Evolutionary conservation across 495 filamentous ascomycete species (phyloP), one percentile per base, ranked within the genome.

Genomic region (Penicillium chermesinum): DNA sequence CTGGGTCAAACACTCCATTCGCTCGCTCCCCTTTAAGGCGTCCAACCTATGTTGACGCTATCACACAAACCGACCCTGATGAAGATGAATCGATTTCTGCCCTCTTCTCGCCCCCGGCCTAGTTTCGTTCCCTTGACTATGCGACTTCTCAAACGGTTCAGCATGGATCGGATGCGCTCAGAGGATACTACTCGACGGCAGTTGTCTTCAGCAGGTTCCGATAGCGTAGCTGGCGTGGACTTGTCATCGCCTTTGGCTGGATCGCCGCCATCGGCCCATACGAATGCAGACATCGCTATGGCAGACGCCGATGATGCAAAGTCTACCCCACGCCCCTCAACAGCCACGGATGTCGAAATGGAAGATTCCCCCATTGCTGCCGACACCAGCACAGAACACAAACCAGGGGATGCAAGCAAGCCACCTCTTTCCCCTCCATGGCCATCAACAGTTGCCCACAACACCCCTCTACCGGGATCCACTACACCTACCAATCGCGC

Each of bases 51-150:
- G 71, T 75, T 16, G 71, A 78, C 36, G 57, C 59, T 19, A 59
- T 65, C 5, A 66, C 70, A 13, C 78, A 82, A 57, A 73, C 71
- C 1, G 69, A 77, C 44, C 39, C 57, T 14, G 62, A 72, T 25
- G 60, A 59, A 20, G 44, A 58, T 41, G 71, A 72, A 41, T 52
- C 50, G 5, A 41, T 54, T 18, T 16, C 47, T 13, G 19, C 49
- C n/a, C 3, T 44, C 54, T 6, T 48, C 58, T 3, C 48, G 40
- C 15, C 53, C 41, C 43, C 58, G 53, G 35, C 52, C 51, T 35
- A 56, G 35, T 34, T 70, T 63, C 55, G 52, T 68, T 14, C 69
- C 75, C 7, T 52, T 73, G 30, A 69, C 64, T 0, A 64, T 72
- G 37, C 70, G 72, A 6, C 58, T 78, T 6, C 46, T 78, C 17